Evolutionary conservation across 2,329 filamentous ascomycete species (phyloP), one percentile per base, ranked within the genome.

Genomic region (Elsinoe arachidis): DNA sequence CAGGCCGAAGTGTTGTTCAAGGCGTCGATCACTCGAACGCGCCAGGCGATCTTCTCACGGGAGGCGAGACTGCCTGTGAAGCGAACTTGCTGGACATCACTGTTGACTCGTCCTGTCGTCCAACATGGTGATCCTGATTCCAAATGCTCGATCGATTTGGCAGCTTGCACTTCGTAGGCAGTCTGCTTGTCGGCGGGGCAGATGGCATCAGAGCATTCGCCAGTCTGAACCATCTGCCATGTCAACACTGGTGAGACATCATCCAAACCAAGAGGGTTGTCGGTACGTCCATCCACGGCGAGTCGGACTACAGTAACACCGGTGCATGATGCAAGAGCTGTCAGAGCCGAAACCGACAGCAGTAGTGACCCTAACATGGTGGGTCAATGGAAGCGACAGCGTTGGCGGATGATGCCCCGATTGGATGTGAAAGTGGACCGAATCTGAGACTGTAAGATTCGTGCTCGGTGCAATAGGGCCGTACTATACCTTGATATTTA

Each of bases 251-350:
- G 23, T 26, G 23, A 26, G 23, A 26, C 23, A 26, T 26, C 23
- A 6, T 26, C 23, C 23, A 26, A 9, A 11, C 37, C 37, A 4
- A 38, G 37, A 38, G 37, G 37, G 15, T 12, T 14, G 9, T 38
- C 37, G 12, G 37, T 14, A 12, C 37, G 37, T 38, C 37, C 37
- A 38, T 38, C 37, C 10, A 38, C 37, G 37, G 12, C 15, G 12
- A 38, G 15, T 12, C 37, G 12, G 12, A 38, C 37, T 9, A 15
- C 37, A 4, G 3, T 15, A 2, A 38, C 37, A 12, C 37, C 37
- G 4, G 37, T 21, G 57, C 5, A 65, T 60, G 33, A 26, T 26
- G 23, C 23, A 26, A 26, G 23, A 26, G 23, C 23, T 6, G 23
- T 26, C 3, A 26, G 23, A 26, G 23, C 6, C 23, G 23, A 26